A percentile compares a stretch with the other conserved stretches of the same genome.
Evolutionary conservation across 345 rosid genomes (phyloP).

Genomic region (Corymbia maculata): DNA sequence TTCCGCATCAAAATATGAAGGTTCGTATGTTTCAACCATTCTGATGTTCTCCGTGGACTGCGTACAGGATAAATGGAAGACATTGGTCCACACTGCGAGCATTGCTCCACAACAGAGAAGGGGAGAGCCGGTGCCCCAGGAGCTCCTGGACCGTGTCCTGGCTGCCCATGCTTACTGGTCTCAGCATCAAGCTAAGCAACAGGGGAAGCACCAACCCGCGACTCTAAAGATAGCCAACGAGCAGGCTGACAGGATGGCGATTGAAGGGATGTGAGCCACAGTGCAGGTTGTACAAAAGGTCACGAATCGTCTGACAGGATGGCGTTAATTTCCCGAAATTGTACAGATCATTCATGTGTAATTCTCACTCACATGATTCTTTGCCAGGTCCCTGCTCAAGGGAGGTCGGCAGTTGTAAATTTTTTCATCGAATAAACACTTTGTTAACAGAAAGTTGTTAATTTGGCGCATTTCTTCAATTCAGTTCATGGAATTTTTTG

Average conservation of each 20-base stretch:
- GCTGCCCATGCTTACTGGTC: conserved; percentile 80
- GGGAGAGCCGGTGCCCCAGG: conserved; percentile 97
- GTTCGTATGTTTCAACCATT: background rate
- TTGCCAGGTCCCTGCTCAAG: conserved; percentile 7
- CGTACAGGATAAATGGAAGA: conserved; percentile 96
- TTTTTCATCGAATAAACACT: conserved; percentile 23
- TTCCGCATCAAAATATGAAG: background rate
- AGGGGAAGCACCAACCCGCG: conserved; percentile 34
- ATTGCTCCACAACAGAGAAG: conserved; percentile 87
- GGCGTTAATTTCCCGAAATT: conserved; percentile 4
- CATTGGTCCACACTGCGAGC: conserved; percentile 90
- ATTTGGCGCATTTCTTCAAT: background rate
- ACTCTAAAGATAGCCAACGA: conserved; percentile 6
- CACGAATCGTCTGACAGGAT: conserved; percentile 5
- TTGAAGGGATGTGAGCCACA: conserved; percentile 8
- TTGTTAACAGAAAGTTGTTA: conserved; percentile 4
- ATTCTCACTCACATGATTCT: conserved; percentile 30
- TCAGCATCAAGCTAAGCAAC: conserved; percentile 71
- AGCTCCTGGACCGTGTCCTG: conserved; percentile 78
- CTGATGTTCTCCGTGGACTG: background rate
- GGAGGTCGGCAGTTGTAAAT: conserved; percentile 34
- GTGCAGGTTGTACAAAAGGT: background rate
- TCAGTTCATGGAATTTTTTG: conserved; percentile 5
- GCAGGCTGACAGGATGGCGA: conserved; percentile 4
- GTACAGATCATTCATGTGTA: conserved; percentile 30